Conservation (phyloP, 129 eudicot genomes). For the Glebionis coronaria region DNA sequence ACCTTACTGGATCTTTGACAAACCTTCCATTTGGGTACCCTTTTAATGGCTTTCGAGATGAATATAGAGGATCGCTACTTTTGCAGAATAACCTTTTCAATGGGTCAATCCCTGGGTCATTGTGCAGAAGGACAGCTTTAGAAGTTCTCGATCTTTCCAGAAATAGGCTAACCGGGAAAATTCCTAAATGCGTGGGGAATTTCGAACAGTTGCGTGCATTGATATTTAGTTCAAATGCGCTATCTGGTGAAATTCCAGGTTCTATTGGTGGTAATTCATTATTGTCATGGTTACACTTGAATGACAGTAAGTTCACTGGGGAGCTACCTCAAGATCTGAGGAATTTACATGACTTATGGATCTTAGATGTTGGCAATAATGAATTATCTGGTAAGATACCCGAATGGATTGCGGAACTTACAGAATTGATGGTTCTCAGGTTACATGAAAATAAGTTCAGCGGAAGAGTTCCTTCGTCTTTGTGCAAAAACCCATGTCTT, state of each 20-base stretch:
- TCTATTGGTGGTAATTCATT: constrained; percentile 8
- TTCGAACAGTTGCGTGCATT: not conserved
- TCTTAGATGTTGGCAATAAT: constrained; percentile 21
- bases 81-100: constrained; percentile 22
- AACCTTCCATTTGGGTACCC: not conserved
- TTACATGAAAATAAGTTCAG: constrained; percentile 13
- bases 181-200: not conserved
- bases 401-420: constrained; percentile 4
- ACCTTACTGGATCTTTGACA: not conserved
- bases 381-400: constrained; percentile 4
- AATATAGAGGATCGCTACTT: not conserved
- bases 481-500: constrained; percentile 21
- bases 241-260: constrained; percentile 24
- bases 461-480: constrained; percentile 18
- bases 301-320: constrained; percentile 21
- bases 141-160: not conserved
- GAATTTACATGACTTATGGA: not conserved
- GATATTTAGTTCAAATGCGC: not conserved
- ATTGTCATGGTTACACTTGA: constrained; percentile 22
- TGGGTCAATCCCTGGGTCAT: constrained; percentile 9
- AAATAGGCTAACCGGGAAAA: constrained; percentile 17
- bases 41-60: not conserved
- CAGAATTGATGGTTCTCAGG: not conserved
- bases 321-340: constrained; percentile 20
- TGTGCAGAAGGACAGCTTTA: constrained; percentile 7